Evolutionary conservation across 2,329 filamentous ascomycete species (phyloP).

Genomic region (Sclerotiophoma versabilis): DNA sequence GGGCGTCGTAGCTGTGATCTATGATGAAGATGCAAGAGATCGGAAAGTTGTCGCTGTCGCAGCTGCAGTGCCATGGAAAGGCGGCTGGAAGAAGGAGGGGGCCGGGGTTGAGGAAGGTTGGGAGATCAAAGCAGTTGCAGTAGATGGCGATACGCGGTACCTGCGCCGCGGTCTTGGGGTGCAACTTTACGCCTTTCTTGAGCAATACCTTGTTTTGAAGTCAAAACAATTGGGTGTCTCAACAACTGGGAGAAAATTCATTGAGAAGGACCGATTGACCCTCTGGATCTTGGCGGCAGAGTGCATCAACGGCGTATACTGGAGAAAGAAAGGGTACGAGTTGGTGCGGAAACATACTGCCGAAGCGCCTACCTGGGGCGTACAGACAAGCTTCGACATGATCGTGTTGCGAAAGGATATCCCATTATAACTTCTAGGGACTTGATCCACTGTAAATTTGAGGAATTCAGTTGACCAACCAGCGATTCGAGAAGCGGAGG

Average conservation of each 20-base stretch:
- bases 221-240: background rate
- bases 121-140: slow-evolving; percentile 39
- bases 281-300: slow-evolving; percentile 38
- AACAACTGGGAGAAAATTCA: background rate
- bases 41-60: slow-evolving; percentile 33
- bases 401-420: slow-evolving; percentile 30
- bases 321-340: slow-evolving; percentile 33
- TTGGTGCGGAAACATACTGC: slow-evolving; percentile 22
- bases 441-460: background rate
- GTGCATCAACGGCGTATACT: slow-evolving; percentile 35
- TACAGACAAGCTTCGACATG: slow-evolving; percentile 32
- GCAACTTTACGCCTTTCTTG: slow-evolving; percentile 16
- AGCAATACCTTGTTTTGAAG: slow-evolving; percentile 6
- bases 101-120: slow-evolving; percentile 29
- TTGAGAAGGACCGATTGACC: background rate
- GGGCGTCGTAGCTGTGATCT: slow-evolving; percentile 25
- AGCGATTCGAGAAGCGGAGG: background rate
- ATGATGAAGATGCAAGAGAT: slow-evolving; percentile 12
- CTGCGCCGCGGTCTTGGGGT: slow-evolving; percentile 29
- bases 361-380: slow-evolving; percentile 28
- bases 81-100: slow-evolving; percentile 29
- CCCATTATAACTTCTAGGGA: background rate
- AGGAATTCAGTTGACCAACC: background rate
- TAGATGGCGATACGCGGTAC: slow-evolving; percentile 26
- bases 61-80: slow-evolving; percentile 33